Evolutionary conservation across 140 eudicot genomes (phyloP).

Genomic region (Oenanthe javanica): DNA sequence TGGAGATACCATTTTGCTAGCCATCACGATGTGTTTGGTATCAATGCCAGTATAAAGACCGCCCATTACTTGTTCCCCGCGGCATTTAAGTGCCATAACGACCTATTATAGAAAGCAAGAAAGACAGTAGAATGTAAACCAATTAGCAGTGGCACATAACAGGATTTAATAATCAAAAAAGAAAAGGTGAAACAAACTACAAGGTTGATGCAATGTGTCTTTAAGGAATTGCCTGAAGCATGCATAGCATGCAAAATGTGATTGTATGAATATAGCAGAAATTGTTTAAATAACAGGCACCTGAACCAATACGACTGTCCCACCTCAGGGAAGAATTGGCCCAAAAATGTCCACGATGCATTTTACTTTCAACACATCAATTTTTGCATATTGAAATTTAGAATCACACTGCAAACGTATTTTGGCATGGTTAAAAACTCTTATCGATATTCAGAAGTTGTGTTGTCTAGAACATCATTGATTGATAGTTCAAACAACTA

Average conservation of each 20-base stretch:
- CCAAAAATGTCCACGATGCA: not conserved
- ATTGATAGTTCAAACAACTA: not conserved
- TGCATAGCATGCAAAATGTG: not conserved
- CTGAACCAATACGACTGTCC: not conserved
- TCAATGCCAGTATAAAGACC: constrained; percentile 82
- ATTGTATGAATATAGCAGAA: not conserved
- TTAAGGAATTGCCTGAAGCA: not conserved
- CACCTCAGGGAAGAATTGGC: not conserved
- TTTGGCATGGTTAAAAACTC: not conserved
- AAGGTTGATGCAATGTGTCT: not conserved
- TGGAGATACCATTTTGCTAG: constrained; percentile 79
- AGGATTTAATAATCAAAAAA: not conserved
- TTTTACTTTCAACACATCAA: not conserved
- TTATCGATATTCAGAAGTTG: not conserved
- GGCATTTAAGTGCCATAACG: constrained; percentile 81
- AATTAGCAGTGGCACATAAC: not conserved
- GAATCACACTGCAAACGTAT: not conserved
- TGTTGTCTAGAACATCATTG: not conserved
- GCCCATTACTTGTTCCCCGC: constrained; percentile 58
- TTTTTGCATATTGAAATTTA: not conserved
- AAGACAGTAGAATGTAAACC: not conserved
- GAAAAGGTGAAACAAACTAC: not conserved
- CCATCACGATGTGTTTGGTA: constrained; percentile 58
- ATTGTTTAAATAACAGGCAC: not conserved
- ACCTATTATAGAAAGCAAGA: constrained; percentile 37